A percentile compares a stretch with the other conserved stretches of the same genome.
phyloP scores from a whole-genome alignment of 1,139 yeast genomes.

The Blastobotrys niveus region DNA sequence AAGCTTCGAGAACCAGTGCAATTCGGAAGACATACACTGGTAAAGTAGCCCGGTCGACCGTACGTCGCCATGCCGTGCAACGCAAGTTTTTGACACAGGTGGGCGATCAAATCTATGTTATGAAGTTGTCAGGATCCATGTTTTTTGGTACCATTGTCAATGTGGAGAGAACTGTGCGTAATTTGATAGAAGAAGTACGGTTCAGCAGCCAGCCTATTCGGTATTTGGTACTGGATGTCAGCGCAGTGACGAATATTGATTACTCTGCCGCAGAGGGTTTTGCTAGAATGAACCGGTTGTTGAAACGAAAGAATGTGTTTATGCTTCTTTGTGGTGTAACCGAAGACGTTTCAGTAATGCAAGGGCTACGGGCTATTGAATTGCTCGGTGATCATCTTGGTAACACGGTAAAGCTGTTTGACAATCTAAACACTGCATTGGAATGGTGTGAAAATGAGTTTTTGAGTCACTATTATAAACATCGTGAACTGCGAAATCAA shows the following conservation, averaged over 20 bases:
- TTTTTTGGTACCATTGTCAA: conserved; percentile 95
- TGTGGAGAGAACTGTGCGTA: conserved; percentile 69
- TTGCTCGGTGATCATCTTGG: conserved; percentile 18
- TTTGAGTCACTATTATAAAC: conserved; percentile 56
- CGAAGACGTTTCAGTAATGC: conserved; percentile 49
- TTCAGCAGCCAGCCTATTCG: conserved; percentile 57
- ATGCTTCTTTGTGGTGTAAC: conserved; percentile 76
- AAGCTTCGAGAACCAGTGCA: conserved; percentile 80
- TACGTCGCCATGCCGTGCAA: conserved; percentile 84
- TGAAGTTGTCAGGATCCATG: conserved; percentile 79
- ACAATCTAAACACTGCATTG: conserved; percentile 75
- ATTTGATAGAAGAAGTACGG: conserved; percentile 51
- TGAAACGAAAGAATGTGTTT: conserved; percentile 63
- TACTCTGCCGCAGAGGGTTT: conserved; percentile 97
- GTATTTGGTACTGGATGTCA: conserved; percentile 78
- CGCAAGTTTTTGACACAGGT: conserved; percentile 78
- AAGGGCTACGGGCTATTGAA: conserved; percentile 26
- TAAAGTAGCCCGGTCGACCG: conserved; percentile 84
- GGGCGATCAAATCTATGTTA: conserved; percentile 84
- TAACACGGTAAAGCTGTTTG: conserved; percentile 50
- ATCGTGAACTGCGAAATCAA: conserved; percentile 25
- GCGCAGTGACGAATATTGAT: conserved; percentile 76
- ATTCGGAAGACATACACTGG: conserved; percentile 83
- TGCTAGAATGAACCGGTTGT: conserved; percentile 73
- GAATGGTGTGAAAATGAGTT: conserved; percentile 97